Evolutionary conservation across 805 yeast species (phyloP).

Genomic region (Zygosaccharomyces siamensis): DNA sequence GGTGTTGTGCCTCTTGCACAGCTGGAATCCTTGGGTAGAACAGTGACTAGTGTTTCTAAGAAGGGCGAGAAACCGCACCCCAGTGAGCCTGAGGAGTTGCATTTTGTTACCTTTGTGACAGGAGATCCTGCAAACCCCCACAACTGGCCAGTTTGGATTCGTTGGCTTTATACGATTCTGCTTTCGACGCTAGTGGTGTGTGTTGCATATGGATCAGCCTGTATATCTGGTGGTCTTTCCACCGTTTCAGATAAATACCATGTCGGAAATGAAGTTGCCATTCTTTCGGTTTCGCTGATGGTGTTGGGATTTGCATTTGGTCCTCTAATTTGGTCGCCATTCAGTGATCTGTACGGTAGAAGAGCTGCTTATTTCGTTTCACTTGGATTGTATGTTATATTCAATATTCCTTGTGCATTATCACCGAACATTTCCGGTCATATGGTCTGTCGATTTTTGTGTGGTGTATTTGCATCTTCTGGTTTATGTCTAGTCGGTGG

Average conservation of each 20-base stretch:
- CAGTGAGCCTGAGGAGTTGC: conserved; percentile 41
- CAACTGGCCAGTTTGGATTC: conserved; percentile 60
- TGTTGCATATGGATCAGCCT: conserved; percentile 91
- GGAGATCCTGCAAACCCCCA: conserved; percentile 88
- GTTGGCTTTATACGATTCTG: conserved; percentile 65
- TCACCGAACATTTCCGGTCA: conserved; percentile 79
- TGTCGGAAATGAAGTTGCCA: conserved; percentile 75
- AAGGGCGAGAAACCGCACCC: conserved; percentile 27
- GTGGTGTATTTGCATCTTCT: conserved; percentile 82
- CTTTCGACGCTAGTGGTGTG: conserved; percentile 72
- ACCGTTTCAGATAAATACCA: conserved; percentile 58
- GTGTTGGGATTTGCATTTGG: conserved; percentile 85
- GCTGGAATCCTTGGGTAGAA: conserved; percentile 61
- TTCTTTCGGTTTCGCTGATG: conserved; percentile 77
- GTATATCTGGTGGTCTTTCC: conserved; percentile 81
- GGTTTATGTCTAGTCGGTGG: conserved; percentile 88
- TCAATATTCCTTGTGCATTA: conserved; percentile 83
- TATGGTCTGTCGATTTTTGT: conserved; percentile 74
- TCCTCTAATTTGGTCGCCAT: conserved; percentile 85
- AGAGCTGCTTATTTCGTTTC: conserved; percentile 77
- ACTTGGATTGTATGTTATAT: conserved; percentile 64
- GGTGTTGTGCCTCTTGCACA: conserved; percentile 83
- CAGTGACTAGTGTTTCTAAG: conserved; percentile 35
- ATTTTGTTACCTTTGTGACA: conserved; percentile 73
- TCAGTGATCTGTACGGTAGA: conserved; percentile 81